These are phyloP conservation scores for Nicotiana obtusifolia DNA, from an alignment of 257 asterid species.

Conservation along the genomic window DNA sequence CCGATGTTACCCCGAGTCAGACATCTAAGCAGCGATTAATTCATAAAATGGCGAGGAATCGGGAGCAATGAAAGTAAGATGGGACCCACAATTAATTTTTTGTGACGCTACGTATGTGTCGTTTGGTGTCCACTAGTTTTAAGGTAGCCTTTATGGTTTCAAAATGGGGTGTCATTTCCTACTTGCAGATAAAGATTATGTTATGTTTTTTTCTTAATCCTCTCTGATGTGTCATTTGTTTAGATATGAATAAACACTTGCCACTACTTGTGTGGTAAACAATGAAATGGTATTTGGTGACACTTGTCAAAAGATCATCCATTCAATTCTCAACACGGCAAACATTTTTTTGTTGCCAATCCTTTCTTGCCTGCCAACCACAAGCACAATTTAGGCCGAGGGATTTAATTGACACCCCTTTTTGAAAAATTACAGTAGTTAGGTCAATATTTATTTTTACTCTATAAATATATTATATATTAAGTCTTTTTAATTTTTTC, in stretches of 20 bases:
- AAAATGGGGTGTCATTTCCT: background rate
- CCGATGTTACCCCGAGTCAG: background rate
- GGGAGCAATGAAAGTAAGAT: background rate
- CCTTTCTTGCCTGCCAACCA: no score
- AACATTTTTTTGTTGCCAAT: background rate
- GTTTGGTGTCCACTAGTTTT: background rate
- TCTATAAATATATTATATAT: no score
- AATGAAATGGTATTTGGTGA: background rate
- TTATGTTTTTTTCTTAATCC: background rate
- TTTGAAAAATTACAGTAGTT: no score
- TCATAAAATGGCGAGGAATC: background rate
- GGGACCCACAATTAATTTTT: background rate
- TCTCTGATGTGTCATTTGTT: background rate
- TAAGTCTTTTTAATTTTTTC: no score
- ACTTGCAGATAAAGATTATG: background rate
- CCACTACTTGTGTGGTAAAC: background rate
- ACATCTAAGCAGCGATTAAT: background rate
- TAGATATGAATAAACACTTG: background rate
- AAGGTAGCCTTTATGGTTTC: background rate
- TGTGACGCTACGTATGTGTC: background rate
- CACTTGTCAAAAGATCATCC: background rate
- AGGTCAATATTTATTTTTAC: no score
- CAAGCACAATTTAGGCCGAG: no score
- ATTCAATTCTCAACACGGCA: background rate
- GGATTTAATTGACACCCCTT: no score